Percentiles rank a stretch among this genome's conserved stretches.
Evolutionary conservation across 2,329 filamentous ascomycete species (phyloP).

Genomic region (Claviceps sp.): DNA sequence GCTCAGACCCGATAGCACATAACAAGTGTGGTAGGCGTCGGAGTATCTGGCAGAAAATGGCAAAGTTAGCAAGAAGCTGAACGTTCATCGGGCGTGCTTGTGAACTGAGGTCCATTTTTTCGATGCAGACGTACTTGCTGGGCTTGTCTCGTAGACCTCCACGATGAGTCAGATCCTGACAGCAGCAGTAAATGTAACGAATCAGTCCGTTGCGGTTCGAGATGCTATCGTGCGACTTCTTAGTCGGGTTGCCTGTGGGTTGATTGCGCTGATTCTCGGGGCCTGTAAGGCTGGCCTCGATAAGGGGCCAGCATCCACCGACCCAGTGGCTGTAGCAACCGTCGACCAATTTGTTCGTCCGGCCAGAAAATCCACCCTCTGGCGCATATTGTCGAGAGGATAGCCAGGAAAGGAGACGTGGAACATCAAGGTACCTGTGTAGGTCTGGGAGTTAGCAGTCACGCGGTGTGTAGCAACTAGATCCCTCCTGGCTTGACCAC

Average conservation of each 20-base stretch:
- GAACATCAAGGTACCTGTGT: conserved; percentile 59
- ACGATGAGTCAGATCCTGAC: conserved; percentile 55
- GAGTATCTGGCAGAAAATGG: conserved; percentile 40
- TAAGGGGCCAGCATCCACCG: conserved; percentile 82
- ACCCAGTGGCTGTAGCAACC: conserved; percentile 99
- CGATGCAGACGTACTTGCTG: conserved; percentile 49
- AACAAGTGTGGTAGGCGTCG: conserved; percentile 88
- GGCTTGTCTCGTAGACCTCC: conserved; percentile 92
- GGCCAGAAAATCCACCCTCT: conserved; percentile 83
- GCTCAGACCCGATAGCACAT: conserved; percentile 76
- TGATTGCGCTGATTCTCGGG: conserved; percentile 21
- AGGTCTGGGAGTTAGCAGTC: conserved; percentile 20
- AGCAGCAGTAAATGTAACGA: conserved; percentile 81
- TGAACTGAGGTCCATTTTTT: neutral
- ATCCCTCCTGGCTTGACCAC: neutral
- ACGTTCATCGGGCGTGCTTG: neutral
- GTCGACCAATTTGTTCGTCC: conserved; percentile 95
- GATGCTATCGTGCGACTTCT: conserved; percentile 31
- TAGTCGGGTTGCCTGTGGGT: conserved; percentile 16
- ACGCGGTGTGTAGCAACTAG: neutral
- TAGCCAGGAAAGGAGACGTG: conserved; percentile 71
- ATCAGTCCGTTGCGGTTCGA: conserved; percentile 78
- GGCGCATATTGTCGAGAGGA: conserved; percentile 80
- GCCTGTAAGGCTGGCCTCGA: conserved; percentile 63
- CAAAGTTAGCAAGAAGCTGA: neutral